Base-by-base conservation (phyloP, 345 rosid species). In the Linum lewisii region DNA sequence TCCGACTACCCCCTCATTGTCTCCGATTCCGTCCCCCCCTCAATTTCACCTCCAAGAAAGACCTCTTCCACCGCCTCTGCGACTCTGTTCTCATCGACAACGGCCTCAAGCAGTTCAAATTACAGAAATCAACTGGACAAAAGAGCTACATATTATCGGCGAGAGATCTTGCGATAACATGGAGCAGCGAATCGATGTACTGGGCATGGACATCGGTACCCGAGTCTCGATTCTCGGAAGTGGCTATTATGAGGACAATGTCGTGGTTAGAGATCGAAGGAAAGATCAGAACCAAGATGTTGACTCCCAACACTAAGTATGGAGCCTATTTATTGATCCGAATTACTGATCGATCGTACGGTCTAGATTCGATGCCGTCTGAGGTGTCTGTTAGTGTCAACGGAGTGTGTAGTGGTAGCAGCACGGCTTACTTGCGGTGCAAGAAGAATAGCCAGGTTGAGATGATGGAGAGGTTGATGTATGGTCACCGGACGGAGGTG, bases 201-300 rank as follows among this genome's bases (percentile, higher is more conserved):
- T 90, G 96, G 96, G 25, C 57, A 14, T 90, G 94, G 96, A 57
- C 51, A 15, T 70, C 81, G 11, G 58, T 50, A 13, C 59, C 82
- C 42, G 63, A 77, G 63, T 87, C 96, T 32, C 83, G 87, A 95
- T 82, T 85, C 45, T 49, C 70, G 4, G 82, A 80, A 13, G 82
- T 65, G 8, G 72, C 72, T 0, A 65, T 62, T 21, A 82, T 80
- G 7, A 63, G 63, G 69, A 81, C 78, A 59, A 66, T 67, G 15
- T 59, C 66, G 24, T 69, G 78, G 79, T 32, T 83, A 55, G 82
- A 78, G 55, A 81, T 82, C 42, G 54, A 8, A 7, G 83, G 88
- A 23, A 74, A 44, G 42, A 74, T 77, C 16, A 62, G 54, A 50
- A 69, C 72, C 19, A 11, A 60, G 56, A 69, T 9, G 49, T 36